These are phyloP conservation scores for Aeschynomene evenia DNA, from an alignment of 306 rosid species.

Conservation along the genomic window DNA sequence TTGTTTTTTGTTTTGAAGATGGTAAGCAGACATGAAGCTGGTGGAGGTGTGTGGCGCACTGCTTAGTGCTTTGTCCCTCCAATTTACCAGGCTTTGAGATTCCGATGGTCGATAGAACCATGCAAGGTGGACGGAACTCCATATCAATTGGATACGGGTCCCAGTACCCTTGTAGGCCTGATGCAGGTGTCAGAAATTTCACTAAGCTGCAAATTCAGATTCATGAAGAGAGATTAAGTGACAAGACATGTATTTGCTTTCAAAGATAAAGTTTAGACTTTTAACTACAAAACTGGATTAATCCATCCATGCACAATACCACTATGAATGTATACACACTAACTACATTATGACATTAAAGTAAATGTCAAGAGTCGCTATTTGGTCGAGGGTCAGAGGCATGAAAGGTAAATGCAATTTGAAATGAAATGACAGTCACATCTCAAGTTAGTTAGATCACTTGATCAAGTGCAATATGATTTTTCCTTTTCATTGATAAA, in stretches of 20 bases:
- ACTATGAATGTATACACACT: neutral
- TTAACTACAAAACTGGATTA: neutral
- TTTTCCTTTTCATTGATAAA: too few species aligned
- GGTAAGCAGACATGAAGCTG: conserved; percentile 96
- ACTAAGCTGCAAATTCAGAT: conserved; percentile 70
- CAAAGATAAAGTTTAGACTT: neutral
- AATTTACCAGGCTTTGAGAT: conserved; percentile 93
- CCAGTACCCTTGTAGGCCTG: conserved; percentile 94
- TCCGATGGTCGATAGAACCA: conserved; percentile 92
- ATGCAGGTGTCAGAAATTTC: conserved; percentile 83
- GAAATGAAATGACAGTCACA: neutral
- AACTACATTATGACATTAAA: neutral
- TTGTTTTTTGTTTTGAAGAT: conserved; percentile 73
- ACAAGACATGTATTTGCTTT: neutral
- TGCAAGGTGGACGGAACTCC: conserved; percentile 96
- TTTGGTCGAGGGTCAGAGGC: neutral
- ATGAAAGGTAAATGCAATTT: neutral
- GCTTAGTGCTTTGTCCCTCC: conserved; percentile 69
- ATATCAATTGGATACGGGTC: conserved; percentile 96
- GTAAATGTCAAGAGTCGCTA: too few species aligned
- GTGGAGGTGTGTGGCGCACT: conserved; percentile 83
- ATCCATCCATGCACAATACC: neutral
- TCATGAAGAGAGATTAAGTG: conserved; percentile 24
- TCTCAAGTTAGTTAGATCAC: conserved; percentile 6
- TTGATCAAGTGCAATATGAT: neutral